These are phyloP conservation scores for Cladosporium sp. DNA, from an alignment of 2,329 filamentous ascomycete species.

Conservation along the genomic window DNA sequence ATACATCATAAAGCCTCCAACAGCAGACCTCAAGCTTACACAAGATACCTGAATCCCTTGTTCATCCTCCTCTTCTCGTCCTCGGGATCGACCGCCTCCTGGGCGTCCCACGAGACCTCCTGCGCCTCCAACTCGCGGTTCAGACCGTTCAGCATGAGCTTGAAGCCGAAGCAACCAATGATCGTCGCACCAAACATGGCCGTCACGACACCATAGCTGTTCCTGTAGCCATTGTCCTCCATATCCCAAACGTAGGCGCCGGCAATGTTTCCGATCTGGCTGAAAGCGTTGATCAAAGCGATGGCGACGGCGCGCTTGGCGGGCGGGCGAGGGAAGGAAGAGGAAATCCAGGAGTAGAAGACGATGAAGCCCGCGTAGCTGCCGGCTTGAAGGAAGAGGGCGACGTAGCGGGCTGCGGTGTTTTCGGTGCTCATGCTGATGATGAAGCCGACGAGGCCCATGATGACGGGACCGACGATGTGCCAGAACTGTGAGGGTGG, in stretches of 20 bases:
- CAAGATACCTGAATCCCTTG: conserved; percentile 10
- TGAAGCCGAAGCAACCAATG: conserved; percentile 36
- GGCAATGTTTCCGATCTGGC: conserved; percentile 48
- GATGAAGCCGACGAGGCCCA: conserved; percentile 12
- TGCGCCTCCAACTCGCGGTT: conserved; percentile 5
- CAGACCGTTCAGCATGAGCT: conserved; percentile 4
- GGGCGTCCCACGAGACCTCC: not conserved
- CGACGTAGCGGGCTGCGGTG: conserved; percentile 23
- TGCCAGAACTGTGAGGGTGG: no score
- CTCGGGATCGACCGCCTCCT: conserved; percentile 4
- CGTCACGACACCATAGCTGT: conserved; percentile 62
- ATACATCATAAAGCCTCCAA: not conserved
- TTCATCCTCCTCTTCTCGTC: conserved; percentile 11
- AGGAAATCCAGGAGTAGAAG: conserved; percentile 71
- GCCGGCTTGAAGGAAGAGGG: conserved; percentile 49
- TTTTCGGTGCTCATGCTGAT: conserved; percentile 10
- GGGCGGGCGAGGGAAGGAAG: conserved; percentile 69
- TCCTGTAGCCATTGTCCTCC: conserved; percentile 56
- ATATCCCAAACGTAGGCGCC: conserved; percentile 62
- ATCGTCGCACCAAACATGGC: conserved; percentile 61
- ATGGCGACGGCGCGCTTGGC: conserved; percentile 70
- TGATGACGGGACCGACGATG: conserved; percentile 40
- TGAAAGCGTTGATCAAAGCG: conserved; percentile 71
- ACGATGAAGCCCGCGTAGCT: conserved; percentile 47
- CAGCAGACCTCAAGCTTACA: conserved; percentile 19